Evolutionary conservation across 1,139 yeast genomes (phyloP), one percentile per base, ranked within the genome.

Genomic region (Suhomyces bokatorum): DNA sequence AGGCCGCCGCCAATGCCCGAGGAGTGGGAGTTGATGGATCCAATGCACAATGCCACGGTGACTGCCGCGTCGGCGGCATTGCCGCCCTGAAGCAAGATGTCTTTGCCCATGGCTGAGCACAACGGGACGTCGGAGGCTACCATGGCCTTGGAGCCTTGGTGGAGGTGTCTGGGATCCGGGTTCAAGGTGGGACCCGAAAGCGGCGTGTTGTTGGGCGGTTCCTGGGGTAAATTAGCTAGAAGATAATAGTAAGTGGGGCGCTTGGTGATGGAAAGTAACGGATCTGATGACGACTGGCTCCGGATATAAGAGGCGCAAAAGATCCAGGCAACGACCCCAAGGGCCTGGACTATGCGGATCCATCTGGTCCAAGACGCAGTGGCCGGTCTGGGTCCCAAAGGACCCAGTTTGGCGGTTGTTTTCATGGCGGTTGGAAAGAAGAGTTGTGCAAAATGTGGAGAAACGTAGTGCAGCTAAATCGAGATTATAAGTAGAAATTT

Each of bases 1-100:
- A 86, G 87, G 9, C 97, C 97, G 4, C 98, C 99, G 2, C 99
- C 99, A 39, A 91, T 81, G 0, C 99, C 98, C 4, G 95, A 82
- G 39, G 91, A 85, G 59, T 83, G 90, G 49, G 90, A 83, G 59
- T 88, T 87, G 34, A 88, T 67, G 45, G 88, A 75, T 2, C 98
- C 98, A 32, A 93, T 81, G 61, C 99, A 93, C 24, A 93, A 70
- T 0, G 96, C 89, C 15, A 88, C 87, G 0, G 96, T 86, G 2
- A 93, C 84, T 0, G 96, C 89, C 0, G 97, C 96, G 61, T 93
- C 98, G 0, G 96, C 97, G 1, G 97, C 97, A 49, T 72, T 73
- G 41, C 85, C 86, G 2, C 93, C 93, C 14, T 77, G 77, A 31
- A 66, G 56, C 16, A 89, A 64, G 16, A 89, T 81, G 3, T 75